These are phyloP conservation scores for Erysimum cheiri DNA, from an alignment of 441 rosid species.

Conservation along the genomic window DNA sequence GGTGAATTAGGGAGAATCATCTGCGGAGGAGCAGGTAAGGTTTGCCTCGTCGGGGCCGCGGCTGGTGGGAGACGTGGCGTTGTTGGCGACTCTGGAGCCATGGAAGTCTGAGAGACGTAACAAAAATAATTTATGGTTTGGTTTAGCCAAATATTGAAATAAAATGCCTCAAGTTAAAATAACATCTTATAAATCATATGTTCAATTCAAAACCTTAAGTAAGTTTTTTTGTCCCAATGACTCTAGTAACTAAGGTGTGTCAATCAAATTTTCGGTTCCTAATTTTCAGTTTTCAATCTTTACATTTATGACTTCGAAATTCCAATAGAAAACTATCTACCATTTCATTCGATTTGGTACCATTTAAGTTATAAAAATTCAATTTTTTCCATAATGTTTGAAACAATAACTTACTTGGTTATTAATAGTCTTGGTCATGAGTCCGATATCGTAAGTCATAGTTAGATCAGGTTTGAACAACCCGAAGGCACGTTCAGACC, in stretches of 20 bases:
- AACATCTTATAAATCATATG: not conserved
- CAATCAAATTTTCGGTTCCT: not conserved
- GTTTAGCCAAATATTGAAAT: not conserved
- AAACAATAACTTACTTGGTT: slow-evolving; percentile 39
- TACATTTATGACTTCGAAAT: too few species aligned
- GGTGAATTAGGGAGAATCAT: slow-evolving; percentile 45
- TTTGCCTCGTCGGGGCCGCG: slow-evolving; percentile 33
- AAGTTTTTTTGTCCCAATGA: not conserved
- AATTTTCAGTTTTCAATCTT: not conserved
- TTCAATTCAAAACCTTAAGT: not conserved
- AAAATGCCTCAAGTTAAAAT: not conserved
- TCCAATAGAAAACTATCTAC: too few species aligned
- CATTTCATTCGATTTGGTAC: not conserved
- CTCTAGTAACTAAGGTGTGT: not conserved
- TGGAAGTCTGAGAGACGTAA: slow-evolving; percentile 27
- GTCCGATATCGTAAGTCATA: slow-evolving; percentile 78
- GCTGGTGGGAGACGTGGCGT: slow-evolving; percentile 41
- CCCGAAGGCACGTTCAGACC: slow-evolving; percentile 75
- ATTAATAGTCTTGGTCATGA: slow-evolving; percentile 46
- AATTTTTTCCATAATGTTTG: not conserved
- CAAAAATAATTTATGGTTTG: slow-evolving; percentile 17
- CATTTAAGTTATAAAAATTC: not conserved
- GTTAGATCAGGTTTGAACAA: slow-evolving; percentile 79
- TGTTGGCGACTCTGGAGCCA: slow-evolving; percentile 35
- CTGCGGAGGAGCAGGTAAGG: slow-evolving; percentile 38